Base-by-base conservation (phyloP, 495 filamentous ascomycete species). In the Penicillium cataractarum region DNA sequence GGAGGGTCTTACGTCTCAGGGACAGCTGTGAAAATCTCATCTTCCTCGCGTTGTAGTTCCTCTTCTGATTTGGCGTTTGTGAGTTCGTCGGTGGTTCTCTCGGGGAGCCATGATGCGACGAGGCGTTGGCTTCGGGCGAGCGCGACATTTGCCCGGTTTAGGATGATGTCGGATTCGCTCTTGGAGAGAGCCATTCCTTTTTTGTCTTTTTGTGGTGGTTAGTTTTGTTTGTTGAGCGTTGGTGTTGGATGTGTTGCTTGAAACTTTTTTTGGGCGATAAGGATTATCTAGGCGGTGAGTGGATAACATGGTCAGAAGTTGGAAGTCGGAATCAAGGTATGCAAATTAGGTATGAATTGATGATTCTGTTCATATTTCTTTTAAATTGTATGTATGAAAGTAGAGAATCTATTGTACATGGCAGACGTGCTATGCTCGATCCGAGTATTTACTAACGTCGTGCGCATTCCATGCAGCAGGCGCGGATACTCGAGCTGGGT, bases 41-140 rank as follows among this genome's bases (percentile, higher is more conserved):
- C 76, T 62, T 84, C 80, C 55, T 82, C 79, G 33, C 67, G 69
- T 55, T 82, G 78, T 4, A 78, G 55, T 57, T 81, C 78, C 27
- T 77, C 76, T 37, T 78, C 76, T 19, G 76, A 67, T 65, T 81
- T 80, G 32, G 60, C 72, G 56, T 78, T 78, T 31, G 73, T 69
- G 44, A 74, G 64, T 60, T 84, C 82, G 26, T 78, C 78, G 7
- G 73, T 60, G 9, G 80, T 76, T 58, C 74, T 70, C 17, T 72
- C 65, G 10, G 85, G 85, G 22, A 83, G 75, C 82, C 82, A 84
- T 57, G 82, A 83, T 58, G 80, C 72, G 56, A 84, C 77, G 55
- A 84, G 75, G 13, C 82, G 77, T 64, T 83, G 81, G 54, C 78
- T 81, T 51, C 79, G 79, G 32, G 82, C 77, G 13, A 84, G 70